Evolutionary conservation across 2,329 filamentous ascomycete genomes (phyloP), one percentile per base, ranked within the genome.

Genomic region (Mycocentrospora acerina): DNA sequence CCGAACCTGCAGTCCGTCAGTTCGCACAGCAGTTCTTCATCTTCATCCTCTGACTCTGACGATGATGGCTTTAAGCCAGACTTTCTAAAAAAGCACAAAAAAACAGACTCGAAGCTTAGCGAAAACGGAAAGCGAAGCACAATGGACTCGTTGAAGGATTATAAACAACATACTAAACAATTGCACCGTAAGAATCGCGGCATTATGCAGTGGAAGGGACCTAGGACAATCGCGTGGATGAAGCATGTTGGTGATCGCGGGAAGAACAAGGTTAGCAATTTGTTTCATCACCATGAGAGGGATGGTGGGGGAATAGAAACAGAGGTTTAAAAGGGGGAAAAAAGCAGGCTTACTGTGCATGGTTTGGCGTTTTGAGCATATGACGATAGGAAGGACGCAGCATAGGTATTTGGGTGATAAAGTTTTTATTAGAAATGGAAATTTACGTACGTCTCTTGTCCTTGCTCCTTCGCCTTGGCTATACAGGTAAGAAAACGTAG

Each of bases 181-280:
- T 32, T 66, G 24, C 61, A 65, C 40, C 32, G 60, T 2, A 82
- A 79, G 57, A 82, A 89, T 55, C 69, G 82, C 15, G 85, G 85
- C 0, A 59, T 85, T 27, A 89, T 89, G 85, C 85, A 89, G 67
- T 89, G 83, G 81, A 78, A 76, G 72, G 62, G 77, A 55, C 77
- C 73, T 14, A 71, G 71, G 60, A 80, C 66, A 37, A 66, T 71
- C 41, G 78, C 82, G 53, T 78, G 77, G 63, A 73, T 83, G 42
- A 79, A 80, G 55, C 77, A 81, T 26, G 79, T 80, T 38, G 74
- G 80, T 1, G 73, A 75, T 43, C 67, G 74, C 18, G 69, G 77
- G 4, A 72, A 73, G 51, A 64, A 69, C 29, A 68, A 69, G 44
- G 55, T 77, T 3, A 59, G 60, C 26, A 62, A 67, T 3, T 25